Evolutionary conservation across 2,329 filamentous ascomycete species (phyloP), one percentile per base, ranked within the genome.

Genomic region (Epichloe gansuensis): DNA sequence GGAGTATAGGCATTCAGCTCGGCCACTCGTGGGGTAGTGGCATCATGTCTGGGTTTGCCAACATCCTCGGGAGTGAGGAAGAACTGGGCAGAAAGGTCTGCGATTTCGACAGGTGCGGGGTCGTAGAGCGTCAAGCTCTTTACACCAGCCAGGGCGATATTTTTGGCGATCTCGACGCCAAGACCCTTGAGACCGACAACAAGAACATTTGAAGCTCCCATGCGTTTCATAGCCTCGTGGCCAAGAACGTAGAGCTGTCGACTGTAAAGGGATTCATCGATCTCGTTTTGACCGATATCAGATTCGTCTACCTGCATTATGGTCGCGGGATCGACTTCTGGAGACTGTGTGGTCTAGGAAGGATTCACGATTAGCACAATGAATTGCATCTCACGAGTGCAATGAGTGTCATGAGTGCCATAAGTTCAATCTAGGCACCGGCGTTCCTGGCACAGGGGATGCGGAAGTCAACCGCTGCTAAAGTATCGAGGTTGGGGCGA

Each of bases 151-250:
- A 98, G 84, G 55, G 93, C 93, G 64, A 98, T 89, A 65, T 98
- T 98, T 80, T 98, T 98, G 65, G 93, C 91, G 62, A 98, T 93
- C 72, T 98, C 93, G 52, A 96, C 91, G 74, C 93, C 93, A 42
- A 98, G 80, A 50, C 93, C 93, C 69, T 93, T 91, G 60, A 97
- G 75, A 58, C 93, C 93, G 57, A 91, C 86, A 53, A 98, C 78
- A 51, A 98, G 86, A 55, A 98, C 81, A 66, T 97, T 94, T 52
- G 93, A 97, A 56, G 90, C 88, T 64, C 91, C 82, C 93, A 98
- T 98, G 64, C 93, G 90, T 78, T 95, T 97, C 93, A 98, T 98
- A 59, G 93, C 93, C 70, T 85, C 82, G 63, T 85, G 82, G 58
- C 82, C 82, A 50, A 85, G 69, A 55, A 85, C 83, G 65, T 86